Conservation (phyloP, 192 early-diverging fungal genomes). For the Paraglomus occultum region DNA sequence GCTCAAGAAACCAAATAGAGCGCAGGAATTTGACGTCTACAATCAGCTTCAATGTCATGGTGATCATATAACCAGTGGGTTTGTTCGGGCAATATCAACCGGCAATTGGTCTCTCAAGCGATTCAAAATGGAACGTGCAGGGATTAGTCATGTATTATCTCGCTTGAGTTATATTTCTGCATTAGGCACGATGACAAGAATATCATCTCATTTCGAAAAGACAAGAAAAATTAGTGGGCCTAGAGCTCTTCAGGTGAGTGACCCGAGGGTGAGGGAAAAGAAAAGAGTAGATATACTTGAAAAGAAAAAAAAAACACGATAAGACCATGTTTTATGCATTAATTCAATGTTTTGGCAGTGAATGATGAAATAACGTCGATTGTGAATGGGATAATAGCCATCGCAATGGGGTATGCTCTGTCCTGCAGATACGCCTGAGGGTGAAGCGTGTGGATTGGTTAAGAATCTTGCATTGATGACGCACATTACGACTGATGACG, state of each 20-base stretch:
- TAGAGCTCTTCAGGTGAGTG: slow-evolving; percentile 76
- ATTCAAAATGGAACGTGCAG: slow-evolving; percentile 99
- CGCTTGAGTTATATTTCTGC: slow-evolving; percentile 93
- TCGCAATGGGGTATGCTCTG: slow-evolving; percentile 99
- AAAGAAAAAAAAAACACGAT: too few relatives aligned
- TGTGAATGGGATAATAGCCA: slow-evolving; percentile 45
- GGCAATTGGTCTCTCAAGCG: slow-evolving; percentile 99
- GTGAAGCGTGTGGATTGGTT: slow-evolving; percentile 95
- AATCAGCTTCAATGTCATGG: slow-evolving; percentile 68
- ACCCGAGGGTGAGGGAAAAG: neutral
- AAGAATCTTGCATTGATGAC: slow-evolving; percentile 99
- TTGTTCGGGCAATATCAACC: slow-evolving; percentile 91
- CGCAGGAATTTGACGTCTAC: slow-evolving; percentile 85
- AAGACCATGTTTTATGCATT: too few relatives aligned
- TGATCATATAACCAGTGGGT: slow-evolving; percentile 86
- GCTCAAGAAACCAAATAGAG: slow-evolving; percentile 83
- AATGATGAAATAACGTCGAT: neutral
- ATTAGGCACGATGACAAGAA: slow-evolving; percentile 97
- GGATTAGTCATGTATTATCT: slow-evolving; percentile 93
- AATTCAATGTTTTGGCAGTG: too few relatives aligned
- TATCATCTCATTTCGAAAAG: slow-evolving; percentile 97
- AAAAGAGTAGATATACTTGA: too few relatives aligned
- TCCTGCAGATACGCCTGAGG: slow-evolving; percentile 97
- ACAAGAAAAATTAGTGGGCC: slow-evolving; percentile 96
- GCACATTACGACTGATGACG: slow-evolving; percentile 95